Percentiles rank a stretch among this genome's conserved stretches.
Conservation (phyloP, 2,329 filamentous ascomycete genomes). For the Aspergillus flavus region DNA sequence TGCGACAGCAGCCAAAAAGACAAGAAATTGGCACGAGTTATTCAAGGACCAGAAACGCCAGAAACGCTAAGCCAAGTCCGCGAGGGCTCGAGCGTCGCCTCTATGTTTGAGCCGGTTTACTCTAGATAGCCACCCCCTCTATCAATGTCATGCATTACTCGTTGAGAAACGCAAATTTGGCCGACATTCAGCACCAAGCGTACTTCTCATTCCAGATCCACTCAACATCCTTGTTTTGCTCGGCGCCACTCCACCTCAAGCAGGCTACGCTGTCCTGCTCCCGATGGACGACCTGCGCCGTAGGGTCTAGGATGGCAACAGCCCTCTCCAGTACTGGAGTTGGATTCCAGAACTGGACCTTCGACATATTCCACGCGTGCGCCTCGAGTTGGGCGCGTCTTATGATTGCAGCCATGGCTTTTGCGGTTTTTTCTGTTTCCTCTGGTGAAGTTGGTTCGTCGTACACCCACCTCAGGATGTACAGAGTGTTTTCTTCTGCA, state of each 20-base stretch:
- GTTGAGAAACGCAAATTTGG: slow-evolving; percentile 7
- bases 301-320: slow-evolving; percentile 41
- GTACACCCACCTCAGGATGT: slow-evolving; percentile 47
- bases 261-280: slow-evolving; percentile 51
- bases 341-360: slow-evolving; percentile 85
- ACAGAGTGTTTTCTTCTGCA: slow-evolving; percentile 41
- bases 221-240: slow-evolving; percentile 42
- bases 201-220: slow-evolving; percentile 55
- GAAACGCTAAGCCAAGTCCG: slow-evolving; percentile 27
- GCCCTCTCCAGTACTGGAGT: slow-evolving; percentile 54
- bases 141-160: not conserved
- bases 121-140: not conserved
- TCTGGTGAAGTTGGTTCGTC: slow-evolving; percentile 40
- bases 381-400: slow-evolving; percentile 71
- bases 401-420: slow-evolving; percentile 65
- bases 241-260: slow-evolving; percentile 50
- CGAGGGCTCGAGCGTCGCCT: not conserved
- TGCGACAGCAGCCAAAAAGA: slow-evolving; percentile 34
- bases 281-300: slow-evolving; percentile 45
- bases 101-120: slow-evolving; percentile 3
- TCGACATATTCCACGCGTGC: slow-evolving; percentile 67
- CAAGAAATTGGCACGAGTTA: slow-evolving; percentile 48
- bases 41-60: slow-evolving; percentile 41
- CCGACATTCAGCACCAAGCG: slow-evolving; percentile 47
- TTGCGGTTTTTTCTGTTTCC: slow-evolving; percentile 54